Conservation (phyloP, 768 basidiomycete genomes). For the Leccinellum luteum region DNA sequence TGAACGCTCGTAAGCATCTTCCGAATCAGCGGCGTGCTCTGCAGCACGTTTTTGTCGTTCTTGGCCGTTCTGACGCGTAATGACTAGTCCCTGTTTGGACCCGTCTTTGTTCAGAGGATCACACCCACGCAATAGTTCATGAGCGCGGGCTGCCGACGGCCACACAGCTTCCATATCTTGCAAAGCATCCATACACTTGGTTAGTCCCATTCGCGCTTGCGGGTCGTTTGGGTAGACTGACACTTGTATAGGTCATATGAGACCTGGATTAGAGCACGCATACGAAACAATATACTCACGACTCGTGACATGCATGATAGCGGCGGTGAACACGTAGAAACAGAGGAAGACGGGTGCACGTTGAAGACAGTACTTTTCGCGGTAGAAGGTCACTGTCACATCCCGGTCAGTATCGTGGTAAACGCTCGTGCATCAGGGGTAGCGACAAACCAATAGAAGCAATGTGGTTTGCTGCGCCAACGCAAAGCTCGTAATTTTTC, state of each 20-base stretch:
- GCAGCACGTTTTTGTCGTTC: slow-evolving; percentile 61
- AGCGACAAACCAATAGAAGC: slow-evolving; percentile 55
- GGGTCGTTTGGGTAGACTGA: slow-evolving; percentile 65
- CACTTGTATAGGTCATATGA: slow-evolving; percentile 39
- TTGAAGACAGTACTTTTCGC: slow-evolving; percentile 58
- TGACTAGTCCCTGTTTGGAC: slow-evolving; percentile 7
- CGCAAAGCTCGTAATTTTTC: slow-evolving; percentile 71
- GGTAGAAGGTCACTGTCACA: slow-evolving; percentile 52
- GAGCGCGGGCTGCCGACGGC: slow-evolving; percentile 74
- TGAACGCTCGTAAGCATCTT: slow-evolving; percentile 25
- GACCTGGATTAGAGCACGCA: neutral
- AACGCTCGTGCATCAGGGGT: neutral
- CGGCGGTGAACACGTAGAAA: slow-evolving; percentile 79
- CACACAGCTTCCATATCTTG: slow-evolving; percentile 65
- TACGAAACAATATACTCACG: slow-evolving; percentile 42
- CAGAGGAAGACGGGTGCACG: slow-evolving; percentile 67
- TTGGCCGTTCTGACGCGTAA: slow-evolving; percentile 13
- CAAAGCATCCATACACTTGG: slow-evolving; percentile 65
- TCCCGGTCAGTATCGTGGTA: neutral
- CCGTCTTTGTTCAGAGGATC: slow-evolving; percentile 33
- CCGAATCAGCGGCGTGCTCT: slow-evolving; percentile 46
- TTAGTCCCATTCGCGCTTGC: slow-evolving; percentile 62
- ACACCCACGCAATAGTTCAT: slow-evolving; percentile 67
- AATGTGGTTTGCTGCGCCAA: slow-evolving; percentile 76
- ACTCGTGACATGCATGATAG: slow-evolving; percentile 74